Base-by-base conservation (phyloP, 164 flowering plant species). In the Tinospora cordifolia region DNA sequence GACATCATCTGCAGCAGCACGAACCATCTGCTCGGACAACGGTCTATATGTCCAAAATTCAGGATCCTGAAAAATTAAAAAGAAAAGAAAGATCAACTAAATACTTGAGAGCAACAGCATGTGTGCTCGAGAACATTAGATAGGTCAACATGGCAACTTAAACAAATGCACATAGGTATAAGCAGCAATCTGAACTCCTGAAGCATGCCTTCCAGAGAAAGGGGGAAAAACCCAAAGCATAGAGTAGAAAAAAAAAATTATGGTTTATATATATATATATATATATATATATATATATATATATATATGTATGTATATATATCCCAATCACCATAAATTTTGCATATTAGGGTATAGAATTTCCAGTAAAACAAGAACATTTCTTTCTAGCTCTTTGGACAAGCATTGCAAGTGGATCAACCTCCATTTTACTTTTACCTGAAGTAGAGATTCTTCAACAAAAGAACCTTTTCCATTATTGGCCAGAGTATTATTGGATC, bases 1-100 rank as follows among this genome's bases (percentile, higher is more conserved):
- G 44, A 94, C 98, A 84, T 94, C 98, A 85, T 91, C 97, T 39
- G 91, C 89, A 74, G 98, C 96, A 62, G 97, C 93, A 66, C 93
- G 91, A 76, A 90, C 74, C 98, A 94, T 94, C 72, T 81, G 79
- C 68, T 90, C 95, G 69, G 93, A 82, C 66, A 94, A 77, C 69
- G 97, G 98, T 71, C 98, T 84, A 78, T 88, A 84, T 26, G 79
- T 88, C 98, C 98, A 94, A 79, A 87, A 91, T 14, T 78, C 76
- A 36, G 96, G 93, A 72, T 91, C 97, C 98, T 93, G 87, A 17
- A 74, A 79, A 70, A 30, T 30, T 30, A 51, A 71, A 78, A 44
- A n/a, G 21, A 40, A 24, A 7, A 39, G 49, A 38, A 19, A 49
- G 30, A 51, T 15, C 63, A 69, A 24, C 19, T 51, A 24, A 34